Evolutionary conservation across 768 basidiomycete species (phyloP).

Genomic region (Suillus fuscotomentosus): DNA sequence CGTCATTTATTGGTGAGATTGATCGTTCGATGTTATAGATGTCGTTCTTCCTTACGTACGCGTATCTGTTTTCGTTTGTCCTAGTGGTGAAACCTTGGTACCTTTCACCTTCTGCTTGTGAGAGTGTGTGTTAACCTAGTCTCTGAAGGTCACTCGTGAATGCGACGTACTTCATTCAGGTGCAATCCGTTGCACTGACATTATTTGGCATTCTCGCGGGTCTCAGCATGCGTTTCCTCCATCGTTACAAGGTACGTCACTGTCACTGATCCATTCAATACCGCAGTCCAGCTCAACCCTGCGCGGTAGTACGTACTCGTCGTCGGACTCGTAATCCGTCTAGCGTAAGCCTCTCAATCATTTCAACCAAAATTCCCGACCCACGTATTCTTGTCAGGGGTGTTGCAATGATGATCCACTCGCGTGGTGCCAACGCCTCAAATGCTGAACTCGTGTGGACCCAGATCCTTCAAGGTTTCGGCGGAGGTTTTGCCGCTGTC

Average conservation of each 20-base stretch:
- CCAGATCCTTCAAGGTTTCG: constrained; percentile 72
- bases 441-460: constrained; percentile 58
- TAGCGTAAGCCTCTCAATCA: constrained; percentile 35
- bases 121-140: constrained; percentile 5
- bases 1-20: neutral
- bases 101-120: neutral
- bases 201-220: constrained; percentile 65
- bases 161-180: constrained; percentile 62
- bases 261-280: neutral
- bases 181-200: constrained; percentile 58
- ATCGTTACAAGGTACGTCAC: constrained; percentile 51
- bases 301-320: constrained; percentile 45
- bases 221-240: constrained; percentile 48
- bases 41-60: constrained; percentile 67
- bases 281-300: neutral
- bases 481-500: constrained; percentile 67
- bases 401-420: constrained; percentile 68
- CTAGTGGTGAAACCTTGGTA: constrained; percentile 51
- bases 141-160: constrained; percentile 49
- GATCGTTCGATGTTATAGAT: constrained; percentile 33
- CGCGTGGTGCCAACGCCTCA: constrained; percentile 58
- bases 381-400: constrained; percentile 37
- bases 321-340: constrained; percentile 55
- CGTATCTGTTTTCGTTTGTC: constrained; percentile 73
- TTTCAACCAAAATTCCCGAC: neutral